These are phyloP conservation scores for Plasmodium cynomolgi DNA, from an alignment of 169 alveolate species.

Conservation along the genomic window DNA sequence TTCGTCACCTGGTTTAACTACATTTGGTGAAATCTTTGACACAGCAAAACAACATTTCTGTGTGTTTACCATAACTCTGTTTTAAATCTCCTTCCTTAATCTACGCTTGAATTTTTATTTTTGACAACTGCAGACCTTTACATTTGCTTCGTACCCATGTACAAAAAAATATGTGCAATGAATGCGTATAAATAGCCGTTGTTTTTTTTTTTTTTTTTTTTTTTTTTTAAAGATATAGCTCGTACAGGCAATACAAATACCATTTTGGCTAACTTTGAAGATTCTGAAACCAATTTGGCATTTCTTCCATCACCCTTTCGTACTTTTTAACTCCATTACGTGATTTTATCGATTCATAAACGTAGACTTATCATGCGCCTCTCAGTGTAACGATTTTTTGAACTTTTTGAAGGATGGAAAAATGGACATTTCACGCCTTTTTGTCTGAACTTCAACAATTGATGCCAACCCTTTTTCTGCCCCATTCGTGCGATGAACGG, in stretches of 20 bases:
- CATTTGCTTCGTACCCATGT: neutral
- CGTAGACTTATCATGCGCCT: neutral
- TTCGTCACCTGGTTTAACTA: neutral
- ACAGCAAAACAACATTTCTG: neutral
- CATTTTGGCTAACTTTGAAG: neutral
- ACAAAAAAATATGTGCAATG: neutral
- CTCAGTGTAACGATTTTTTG: neutral
- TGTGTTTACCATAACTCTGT: neutral
- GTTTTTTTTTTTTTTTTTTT: neutral
- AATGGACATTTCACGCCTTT: neutral
- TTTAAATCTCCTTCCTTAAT: slow-evolving; percentile 3
- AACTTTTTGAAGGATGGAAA: neutral
- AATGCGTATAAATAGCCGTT: neutral
- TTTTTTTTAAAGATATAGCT: neutral
- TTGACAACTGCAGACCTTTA: neutral
- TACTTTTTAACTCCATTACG: neutral
- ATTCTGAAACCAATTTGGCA: neutral
- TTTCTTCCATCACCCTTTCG: neutral
- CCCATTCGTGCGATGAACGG: neutral
- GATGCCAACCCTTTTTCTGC: neutral
- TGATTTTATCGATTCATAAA: neutral
- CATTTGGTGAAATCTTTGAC: neutral
- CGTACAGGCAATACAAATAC: neutral
- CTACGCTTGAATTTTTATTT: slow-evolving; percentile 5
- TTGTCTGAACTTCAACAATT: neutral